These are phyloP conservation scores for Zizania palustris DNA, from an alignment of 202 grass and related monocot species.

Conservation along the genomic window DNA sequence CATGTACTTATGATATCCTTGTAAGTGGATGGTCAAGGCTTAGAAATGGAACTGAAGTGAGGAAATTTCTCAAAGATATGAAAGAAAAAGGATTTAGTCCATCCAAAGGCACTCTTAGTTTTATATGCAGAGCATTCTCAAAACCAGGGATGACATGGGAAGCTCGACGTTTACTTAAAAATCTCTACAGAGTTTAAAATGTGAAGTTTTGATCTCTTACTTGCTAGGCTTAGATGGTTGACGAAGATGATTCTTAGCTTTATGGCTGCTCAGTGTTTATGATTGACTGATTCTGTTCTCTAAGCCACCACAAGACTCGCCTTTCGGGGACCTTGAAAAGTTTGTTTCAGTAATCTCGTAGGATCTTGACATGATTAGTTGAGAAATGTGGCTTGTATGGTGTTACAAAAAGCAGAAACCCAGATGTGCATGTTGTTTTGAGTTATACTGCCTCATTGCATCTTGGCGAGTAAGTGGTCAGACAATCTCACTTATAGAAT, in stretches of 20 bases:
- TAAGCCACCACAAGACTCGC: background rate
- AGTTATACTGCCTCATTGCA: conserved; percentile 13
- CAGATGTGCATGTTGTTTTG: background rate
- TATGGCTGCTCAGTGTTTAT: background rate
- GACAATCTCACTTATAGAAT: background rate
- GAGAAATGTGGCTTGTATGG: background rate
- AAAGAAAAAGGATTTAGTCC: conserved; percentile 72
- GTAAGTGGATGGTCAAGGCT: conserved; percentile 85
- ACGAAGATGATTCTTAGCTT: conserved; percentile 28
- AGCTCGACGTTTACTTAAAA: conserved; percentile 65
- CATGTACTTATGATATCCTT: conserved; percentile 84
- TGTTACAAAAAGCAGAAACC: background rate
- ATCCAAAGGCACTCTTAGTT: conserved; percentile 61
- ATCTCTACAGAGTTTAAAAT: conserved; percentile 56
- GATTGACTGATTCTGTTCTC: background rate
- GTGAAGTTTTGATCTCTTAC: conserved; percentile 37
- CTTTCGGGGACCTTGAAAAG: background rate
- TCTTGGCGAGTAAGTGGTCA: background rate
- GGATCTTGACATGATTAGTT: background rate
- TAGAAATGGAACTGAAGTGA: conserved; percentile 69
- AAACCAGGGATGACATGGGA: conserved; percentile 57
- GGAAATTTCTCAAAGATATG: conserved; percentile 82
- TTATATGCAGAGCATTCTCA: conserved; percentile 75
- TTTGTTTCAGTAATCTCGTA: background rate
- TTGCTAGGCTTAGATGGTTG: conserved; percentile 11